These are phyloP conservation scores for Candida pseudocylindracea DNA, from an alignment of 1,139 yeast species.

Conservation along the genomic window DNA sequence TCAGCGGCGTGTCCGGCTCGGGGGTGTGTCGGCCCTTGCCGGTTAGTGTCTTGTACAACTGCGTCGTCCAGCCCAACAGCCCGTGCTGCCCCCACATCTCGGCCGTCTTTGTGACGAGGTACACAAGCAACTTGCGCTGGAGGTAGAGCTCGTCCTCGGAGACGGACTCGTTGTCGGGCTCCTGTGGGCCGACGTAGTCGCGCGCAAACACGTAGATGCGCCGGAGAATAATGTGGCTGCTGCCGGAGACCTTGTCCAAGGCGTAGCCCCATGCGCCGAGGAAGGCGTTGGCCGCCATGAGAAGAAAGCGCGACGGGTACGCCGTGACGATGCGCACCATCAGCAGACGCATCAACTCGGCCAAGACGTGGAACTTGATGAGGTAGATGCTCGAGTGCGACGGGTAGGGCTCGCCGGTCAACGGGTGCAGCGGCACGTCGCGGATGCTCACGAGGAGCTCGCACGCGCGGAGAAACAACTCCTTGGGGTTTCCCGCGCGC, in stretches of 20 bases:
- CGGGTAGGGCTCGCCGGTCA: slow-evolving; percentile 5
- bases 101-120: slow-evolving; percentile 5
- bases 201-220: slow-evolving; percentile 44
- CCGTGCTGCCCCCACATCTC: slow-evolving; percentile 6
- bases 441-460: slow-evolving; percentile 24
- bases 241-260: neutral
- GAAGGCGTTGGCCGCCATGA: slow-evolving; percentile 36
- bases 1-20: slow-evolving; percentile 5
- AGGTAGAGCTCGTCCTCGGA: slow-evolving; percentile 29
- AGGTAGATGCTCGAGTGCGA: slow-evolving; percentile 10
- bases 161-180: slow-evolving; percentile 14
- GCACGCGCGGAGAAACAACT: slow-evolving; percentile 43
- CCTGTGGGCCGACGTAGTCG: slow-evolving; percentile 30
- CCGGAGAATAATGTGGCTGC: slow-evolving; percentile 19
- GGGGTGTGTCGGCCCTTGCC: too few relatives aligned
- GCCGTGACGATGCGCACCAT: slow-evolving; percentile 30
- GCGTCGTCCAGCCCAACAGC: slow-evolving; percentile 8
- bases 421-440: neutral
- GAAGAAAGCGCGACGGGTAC: slow-evolving; percentile 58
- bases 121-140: slow-evolving; percentile 17
- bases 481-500: slow-evolving; percentile 54
- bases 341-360: slow-evolving; percentile 35
- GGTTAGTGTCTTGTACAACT: slow-evolving; percentile 4
- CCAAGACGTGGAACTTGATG: slow-evolving; percentile 35
- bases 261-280: slow-evolving; percentile 13